A percentile compares a stretch with the other conserved stretches of the same genome.
Evolutionary conservation across 345 rosid genomes (phyloP).

Genomic region (Lepidium africanum): DNA sequence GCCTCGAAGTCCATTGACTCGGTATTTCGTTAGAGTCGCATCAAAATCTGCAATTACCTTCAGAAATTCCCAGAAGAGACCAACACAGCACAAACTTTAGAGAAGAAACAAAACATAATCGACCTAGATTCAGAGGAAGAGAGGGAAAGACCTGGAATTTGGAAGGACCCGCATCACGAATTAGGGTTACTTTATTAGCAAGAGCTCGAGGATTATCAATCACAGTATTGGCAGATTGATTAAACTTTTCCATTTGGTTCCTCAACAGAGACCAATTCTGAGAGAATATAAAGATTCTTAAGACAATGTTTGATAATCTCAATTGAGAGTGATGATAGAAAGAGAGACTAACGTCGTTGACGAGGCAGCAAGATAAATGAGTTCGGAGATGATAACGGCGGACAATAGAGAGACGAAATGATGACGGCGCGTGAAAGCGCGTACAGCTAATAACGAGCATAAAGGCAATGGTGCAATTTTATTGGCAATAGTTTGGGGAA

Average conservation of each 20-base stretch:
- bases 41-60: constrained; percentile 74
- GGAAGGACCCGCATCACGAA: constrained; percentile 57
- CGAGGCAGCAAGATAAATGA: neutral
- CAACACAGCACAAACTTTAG: neutral
- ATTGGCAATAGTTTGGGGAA: neutral
- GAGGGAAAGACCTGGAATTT: constrained; percentile 63
- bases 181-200: constrained; percentile 40
- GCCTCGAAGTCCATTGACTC: constrained; percentile 59
- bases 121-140: constrained; percentile 28
- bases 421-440: constrained; percentile 21
- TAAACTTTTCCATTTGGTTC: constrained; percentile 25
- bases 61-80: neutral
- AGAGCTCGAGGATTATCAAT: constrained; percentile 38
- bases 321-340: neutral
- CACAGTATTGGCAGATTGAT: constrained; percentile 31
- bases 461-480: neutral
- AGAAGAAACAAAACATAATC: neutral
- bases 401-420: neutral
- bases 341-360: neutral
- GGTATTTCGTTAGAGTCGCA: constrained; percentile 61
- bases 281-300: neutral
- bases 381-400: neutral
- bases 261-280: constrained; percentile 14
- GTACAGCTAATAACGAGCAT: constrained; percentile 6
- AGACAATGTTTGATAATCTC: neutral